A percentile compares a stretch with the other conserved stretches of the same genome.
Conservation (phyloP, 192 early-diverging fungal species). For the Podila epigama region DNA sequence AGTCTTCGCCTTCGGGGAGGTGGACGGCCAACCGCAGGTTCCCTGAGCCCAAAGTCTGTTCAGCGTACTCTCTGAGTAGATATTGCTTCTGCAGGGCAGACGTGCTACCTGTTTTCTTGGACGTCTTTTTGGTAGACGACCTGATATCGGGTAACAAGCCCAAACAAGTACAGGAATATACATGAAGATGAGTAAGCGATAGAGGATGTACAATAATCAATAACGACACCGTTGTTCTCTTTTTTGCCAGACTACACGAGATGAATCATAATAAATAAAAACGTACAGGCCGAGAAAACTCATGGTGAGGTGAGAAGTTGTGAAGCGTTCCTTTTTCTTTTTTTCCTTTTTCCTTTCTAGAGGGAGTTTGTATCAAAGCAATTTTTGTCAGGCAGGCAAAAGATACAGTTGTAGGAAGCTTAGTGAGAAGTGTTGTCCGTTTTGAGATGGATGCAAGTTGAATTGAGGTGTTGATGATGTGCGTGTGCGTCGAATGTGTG, state of each 20-base stretch:
- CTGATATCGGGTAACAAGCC: slow-evolving; percentile 2
- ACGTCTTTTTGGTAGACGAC: slow-evolving; percentile 60
- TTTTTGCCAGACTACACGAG: background rate
- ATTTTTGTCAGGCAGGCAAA: too few relatives aligned
- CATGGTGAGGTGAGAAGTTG: too few relatives aligned
- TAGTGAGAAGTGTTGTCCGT: too few relatives aligned
- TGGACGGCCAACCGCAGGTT: slow-evolving; percentile 80
- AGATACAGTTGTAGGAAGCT: too few relatives aligned
- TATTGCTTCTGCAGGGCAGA: slow-evolving; percentile 67
- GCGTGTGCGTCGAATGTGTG: too few relatives aligned
- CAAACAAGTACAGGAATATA: background rate
- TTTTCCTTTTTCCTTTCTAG: too few relatives aligned
- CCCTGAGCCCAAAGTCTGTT: slow-evolving; percentile 79
- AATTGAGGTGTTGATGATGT: too few relatives aligned
- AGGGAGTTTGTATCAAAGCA: too few relatives aligned
- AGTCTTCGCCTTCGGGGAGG: slow-evolving; percentile 87
- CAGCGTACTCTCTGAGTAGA: slow-evolving; percentile 66
- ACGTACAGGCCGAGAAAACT: slow-evolving; percentile 50
- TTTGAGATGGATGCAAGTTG: too few relatives aligned
- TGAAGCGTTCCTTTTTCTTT: too few relatives aligned
- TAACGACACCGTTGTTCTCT: background rate
- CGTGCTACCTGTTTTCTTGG: slow-evolving; percentile 61
- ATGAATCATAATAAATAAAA: slow-evolving; percentile 1
- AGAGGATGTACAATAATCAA: too few relatives aligned
- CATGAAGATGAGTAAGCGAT: background rate